phyloP scores from a whole-genome alignment of 805 yeast genomes.

The Scheffersomyces spartinae region DNA sequence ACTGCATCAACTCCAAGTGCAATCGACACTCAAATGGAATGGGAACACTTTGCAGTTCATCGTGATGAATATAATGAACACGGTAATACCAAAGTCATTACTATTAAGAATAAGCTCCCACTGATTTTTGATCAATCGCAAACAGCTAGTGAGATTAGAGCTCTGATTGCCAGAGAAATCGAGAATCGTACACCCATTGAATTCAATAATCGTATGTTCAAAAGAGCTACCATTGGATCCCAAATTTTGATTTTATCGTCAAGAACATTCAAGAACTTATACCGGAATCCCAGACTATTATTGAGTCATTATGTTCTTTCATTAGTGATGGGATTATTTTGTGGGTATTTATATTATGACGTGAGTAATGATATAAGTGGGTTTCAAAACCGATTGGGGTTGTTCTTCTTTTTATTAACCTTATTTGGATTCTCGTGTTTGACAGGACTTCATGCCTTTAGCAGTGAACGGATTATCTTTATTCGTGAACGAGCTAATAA shows the following conservation, averaged over 20 bases:
- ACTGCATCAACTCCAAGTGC: slow-evolving; percentile 20
- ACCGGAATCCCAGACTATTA: slow-evolving; percentile 84
- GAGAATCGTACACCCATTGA: slow-evolving; percentile 9
- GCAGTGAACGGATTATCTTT: slow-evolving; percentile 80
- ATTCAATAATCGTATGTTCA: slow-evolving; percentile 19
- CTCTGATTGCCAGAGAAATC: slow-evolving; percentile 11
- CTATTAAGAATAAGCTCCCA: slow-evolving; percentile 10
- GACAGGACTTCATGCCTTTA: slow-evolving; percentile 83
- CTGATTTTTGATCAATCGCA: slow-evolving; percentile 25
- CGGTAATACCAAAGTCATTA: slow-evolving; percentile 1
- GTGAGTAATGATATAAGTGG: slow-evolving; percentile 87
- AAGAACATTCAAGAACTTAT: slow-evolving; percentile 83
- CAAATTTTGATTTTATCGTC: slow-evolving; percentile 72
- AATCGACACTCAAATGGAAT: slow-evolving; percentile 59
- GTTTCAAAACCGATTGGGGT: slow-evolving; percentile 88
- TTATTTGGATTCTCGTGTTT: slow-evolving; percentile 90
- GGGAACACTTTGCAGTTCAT: slow-evolving; percentile 80
- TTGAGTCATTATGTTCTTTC: slow-evolving; percentile 77
- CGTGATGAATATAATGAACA: slow-evolving; percentile 48
- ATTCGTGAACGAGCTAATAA: slow-evolving; percentile 91
- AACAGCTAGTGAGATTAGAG: slow-evolving; percentile 26
- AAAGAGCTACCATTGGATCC: slow-evolving; percentile 45
- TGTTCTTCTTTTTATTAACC: slow-evolving; percentile 83
- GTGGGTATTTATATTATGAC: slow-evolving; percentile 78
- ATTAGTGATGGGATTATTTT: slow-evolving; percentile 63